These are phyloP conservation scores for Hortiboletus flavorubellus DNA, from an alignment of 768 basidiomycete species.

Conservation along the genomic window DNA sequence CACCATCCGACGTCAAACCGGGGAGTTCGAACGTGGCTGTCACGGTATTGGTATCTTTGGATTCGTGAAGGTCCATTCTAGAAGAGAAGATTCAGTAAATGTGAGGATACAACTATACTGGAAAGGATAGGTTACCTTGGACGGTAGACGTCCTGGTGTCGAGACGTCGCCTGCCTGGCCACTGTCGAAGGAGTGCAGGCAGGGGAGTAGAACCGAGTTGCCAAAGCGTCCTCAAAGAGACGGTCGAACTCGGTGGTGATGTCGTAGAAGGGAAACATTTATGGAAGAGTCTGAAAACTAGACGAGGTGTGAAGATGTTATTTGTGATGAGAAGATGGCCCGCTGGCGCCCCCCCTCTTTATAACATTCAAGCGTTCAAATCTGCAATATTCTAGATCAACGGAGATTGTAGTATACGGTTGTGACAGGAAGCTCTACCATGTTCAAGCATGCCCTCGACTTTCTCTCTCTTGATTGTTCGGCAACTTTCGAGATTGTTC, in stretches of 20 bases:
- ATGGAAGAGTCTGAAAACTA: neutral
- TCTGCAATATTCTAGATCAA: neutral
- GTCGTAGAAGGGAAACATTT: neutral
- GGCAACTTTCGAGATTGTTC: conserved; percentile 3
- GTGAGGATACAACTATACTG: no score
- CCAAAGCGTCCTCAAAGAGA: conserved; percentile 20
- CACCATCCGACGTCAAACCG: conserved; percentile 47
- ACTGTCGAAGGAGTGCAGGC: neutral
- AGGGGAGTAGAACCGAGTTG: conserved; percentile 10
- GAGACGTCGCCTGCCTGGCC: neutral
- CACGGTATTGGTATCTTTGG: conserved; percentile 12
- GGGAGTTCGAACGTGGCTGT: conserved; percentile 56
- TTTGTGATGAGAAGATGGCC: neutral
- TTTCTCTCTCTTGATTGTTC: neutral
- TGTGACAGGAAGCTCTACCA: neutral
- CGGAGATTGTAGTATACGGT: neutral
- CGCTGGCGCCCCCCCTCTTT: neutral
- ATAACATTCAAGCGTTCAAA: neutral
- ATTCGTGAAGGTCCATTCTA: no score
- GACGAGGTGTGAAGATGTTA: neutral
- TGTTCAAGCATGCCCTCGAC: neutral
- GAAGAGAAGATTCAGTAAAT: neutral
- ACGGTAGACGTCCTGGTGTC: neutral
- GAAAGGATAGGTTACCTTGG: conserved; percentile 18
- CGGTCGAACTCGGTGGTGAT: conserved; percentile 3